Evolutionary conservation across 2,329 filamentous ascomycete species (phyloP).

Genomic region (Aureobasidium vineae): DNA sequence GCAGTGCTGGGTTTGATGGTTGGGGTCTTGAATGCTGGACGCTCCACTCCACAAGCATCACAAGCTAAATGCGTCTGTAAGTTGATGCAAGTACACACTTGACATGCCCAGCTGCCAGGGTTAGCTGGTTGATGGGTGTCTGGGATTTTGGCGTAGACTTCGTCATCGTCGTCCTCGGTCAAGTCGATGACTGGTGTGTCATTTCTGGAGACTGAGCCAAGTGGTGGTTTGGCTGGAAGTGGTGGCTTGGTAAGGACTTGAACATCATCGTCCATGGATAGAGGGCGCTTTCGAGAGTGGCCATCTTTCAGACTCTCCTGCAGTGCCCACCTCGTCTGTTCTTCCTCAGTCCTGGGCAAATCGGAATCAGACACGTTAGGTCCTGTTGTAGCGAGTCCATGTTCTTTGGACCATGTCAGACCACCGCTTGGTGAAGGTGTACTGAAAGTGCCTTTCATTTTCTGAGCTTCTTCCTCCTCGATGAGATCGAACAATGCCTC

Average conservation of each 20-base stretch:
- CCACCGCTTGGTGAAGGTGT: constrained; percentile 54
- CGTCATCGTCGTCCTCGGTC: constrained; percentile 8
- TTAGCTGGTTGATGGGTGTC: neutral
- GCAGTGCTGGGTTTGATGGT: neutral
- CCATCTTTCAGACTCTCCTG: constrained; percentile 34
- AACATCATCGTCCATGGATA: constrained; percentile 10
- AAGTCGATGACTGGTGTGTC: constrained; percentile 12
- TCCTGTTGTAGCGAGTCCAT: constrained; percentile 37
- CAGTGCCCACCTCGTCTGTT: constrained; percentile 41
- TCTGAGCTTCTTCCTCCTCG: constrained; percentile 66
- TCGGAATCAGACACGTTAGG: constrained; percentile 2
- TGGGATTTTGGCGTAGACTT: neutral
- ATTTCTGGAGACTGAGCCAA: neutral
- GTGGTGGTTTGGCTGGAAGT: neutral
- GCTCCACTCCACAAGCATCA: constrained; percentile 59
- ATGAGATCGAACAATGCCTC: constrained; percentile 83
- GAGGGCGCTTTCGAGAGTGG: constrained; percentile 10
- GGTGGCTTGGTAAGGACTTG: neutral
- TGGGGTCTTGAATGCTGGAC: constrained; percentile 43
- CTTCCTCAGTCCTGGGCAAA: constrained; percentile 36
- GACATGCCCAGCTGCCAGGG: constrained; percentile 54
- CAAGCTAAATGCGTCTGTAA: constrained; percentile 59
- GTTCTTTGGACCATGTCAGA: constrained; percentile 40
- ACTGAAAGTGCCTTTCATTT: constrained; percentile 54
- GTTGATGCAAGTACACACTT: constrained; percentile 62